Evolutionary conservation across 345 rosid species (phyloP).

Genomic region (Corchorus capsularis): DNA sequence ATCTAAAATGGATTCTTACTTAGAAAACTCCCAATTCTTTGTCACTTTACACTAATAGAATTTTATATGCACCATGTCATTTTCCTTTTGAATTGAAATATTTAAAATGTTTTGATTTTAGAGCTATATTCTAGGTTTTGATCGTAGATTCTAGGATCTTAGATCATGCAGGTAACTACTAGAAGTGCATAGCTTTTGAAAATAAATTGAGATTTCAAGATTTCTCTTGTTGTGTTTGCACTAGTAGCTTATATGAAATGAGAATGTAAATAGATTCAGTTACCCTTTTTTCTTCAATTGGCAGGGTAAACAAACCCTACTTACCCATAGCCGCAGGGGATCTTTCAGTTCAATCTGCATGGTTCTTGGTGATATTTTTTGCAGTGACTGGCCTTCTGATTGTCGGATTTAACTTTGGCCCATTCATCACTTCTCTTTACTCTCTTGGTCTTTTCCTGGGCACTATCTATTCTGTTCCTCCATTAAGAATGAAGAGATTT

Average conservation of each 20-base stretch:
- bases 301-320: slow-evolving; percentile 98
- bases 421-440: slow-evolving; percentile 81
- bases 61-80: not conserved
- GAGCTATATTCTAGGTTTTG: not conserved
- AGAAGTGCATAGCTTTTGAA: slow-evolving; percentile 6
- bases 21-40: not conserved
- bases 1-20: not conserved
- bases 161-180: slow-evolving; percentile 1
- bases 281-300: slow-evolving; percentile 28
- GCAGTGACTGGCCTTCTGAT: slow-evolving; percentile 70
- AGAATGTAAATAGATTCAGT: not conserved
- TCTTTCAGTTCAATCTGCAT: slow-evolving; percentile 87
- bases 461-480: slow-evolving; percentile 97
- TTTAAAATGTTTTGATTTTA: not conserved
- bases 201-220: not conserved
- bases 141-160: not conserved
- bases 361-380: slow-evolving; percentile 83
- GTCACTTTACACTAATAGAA: not conserved
- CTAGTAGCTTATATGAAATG: slow-evolving; percentile 4
- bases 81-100: not conserved
- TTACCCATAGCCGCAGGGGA: slow-evolving; percentile 99
- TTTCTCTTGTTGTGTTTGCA: not conserved
- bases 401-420: slow-evolving; percentile 79
- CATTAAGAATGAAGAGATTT: slow-evolving; percentile 89
- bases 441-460: slow-evolving; percentile 85